Conservation (phyloP, 192 early-diverging fungal genomes). For the Rhizophagus prolifer region DNA sequence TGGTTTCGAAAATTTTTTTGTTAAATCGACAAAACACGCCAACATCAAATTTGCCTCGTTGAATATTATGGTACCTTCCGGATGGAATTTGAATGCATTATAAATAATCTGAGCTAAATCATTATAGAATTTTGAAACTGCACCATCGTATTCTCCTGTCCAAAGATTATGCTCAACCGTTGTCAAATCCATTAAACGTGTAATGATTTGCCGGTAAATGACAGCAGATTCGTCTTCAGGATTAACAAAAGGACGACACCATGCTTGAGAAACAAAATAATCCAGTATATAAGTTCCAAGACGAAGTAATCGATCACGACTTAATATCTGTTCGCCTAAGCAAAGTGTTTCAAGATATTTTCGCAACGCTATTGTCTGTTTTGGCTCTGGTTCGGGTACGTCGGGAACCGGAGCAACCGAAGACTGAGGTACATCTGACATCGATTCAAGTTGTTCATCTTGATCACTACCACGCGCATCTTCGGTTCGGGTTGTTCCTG, state of each 20-base stretch:
- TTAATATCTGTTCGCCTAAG: not conserved
- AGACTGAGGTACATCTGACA: not conserved
- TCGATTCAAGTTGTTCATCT: not conserved
- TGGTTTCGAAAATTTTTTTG: not conserved
- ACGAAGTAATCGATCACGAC: slow-evolving; percentile 8
- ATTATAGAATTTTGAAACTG: not conserved
- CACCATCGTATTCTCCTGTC: slow-evolving; percentile 20
- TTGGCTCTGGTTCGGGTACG: not conserved
- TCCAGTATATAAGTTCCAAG: slow-evolving; percentile 24
- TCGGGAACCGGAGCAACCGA: not conserved
- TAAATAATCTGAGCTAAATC: slow-evolving; percentile 28
- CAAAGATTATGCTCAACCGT: slow-evolving; percentile 56
- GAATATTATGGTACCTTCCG: slow-evolving; percentile 15
- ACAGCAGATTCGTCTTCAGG: slow-evolving; percentile 9
- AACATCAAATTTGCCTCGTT: slow-evolving; percentile 11
- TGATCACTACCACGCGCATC: not conserved
- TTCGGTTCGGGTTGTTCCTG: not conserved
- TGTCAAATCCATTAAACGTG: slow-evolving; percentile 52
- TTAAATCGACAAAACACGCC: not conserved
- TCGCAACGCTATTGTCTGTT: not conserved
- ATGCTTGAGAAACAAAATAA: slow-evolving; percentile 22
- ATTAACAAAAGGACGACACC: slow-evolving; percentile 19
- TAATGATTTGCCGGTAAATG: slow-evolving; percentile 47
- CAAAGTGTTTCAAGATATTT: not conserved
- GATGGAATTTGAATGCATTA: slow-evolving; percentile 24